phyloP scores from a whole-genome alignment of 179 eudicot species.

The Dionaea muscipula region DNA sequence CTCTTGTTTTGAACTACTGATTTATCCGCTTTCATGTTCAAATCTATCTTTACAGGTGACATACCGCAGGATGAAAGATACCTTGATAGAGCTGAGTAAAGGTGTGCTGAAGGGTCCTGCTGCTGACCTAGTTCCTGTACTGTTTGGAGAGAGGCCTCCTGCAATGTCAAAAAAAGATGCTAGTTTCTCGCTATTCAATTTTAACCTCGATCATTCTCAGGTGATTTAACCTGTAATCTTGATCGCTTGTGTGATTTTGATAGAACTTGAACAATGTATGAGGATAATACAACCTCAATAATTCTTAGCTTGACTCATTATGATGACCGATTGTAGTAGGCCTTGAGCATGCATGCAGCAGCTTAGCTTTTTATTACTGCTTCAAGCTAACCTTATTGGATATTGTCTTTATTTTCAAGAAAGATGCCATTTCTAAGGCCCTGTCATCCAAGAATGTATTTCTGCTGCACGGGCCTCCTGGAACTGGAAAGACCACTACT shows the following conservation, averaged over 20 bases:
- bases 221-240: constrained; percentile 18
- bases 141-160: constrained; percentile 82
- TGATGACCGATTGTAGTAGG: neutral
- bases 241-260: neutral
- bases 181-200: constrained; percentile 55
- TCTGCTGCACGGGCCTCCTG: constrained; percentile 98
- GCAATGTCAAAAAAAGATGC: constrained; percentile 51
- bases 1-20: no score
- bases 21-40: no score
- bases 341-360: neutral
- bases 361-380: neutral
- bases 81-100: constrained; percentile 72
- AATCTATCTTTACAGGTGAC: constrained; percentile 58
- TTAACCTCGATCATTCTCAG: constrained; percentile 89
- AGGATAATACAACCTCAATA: neutral
- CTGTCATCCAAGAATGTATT: constrained; percentile 79
- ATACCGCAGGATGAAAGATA: constrained; percentile 91
- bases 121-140: constrained; percentile 83
- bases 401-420: constrained; percentile 31
- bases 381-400: constrained; percentile 5
- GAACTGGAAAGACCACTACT: constrained; percentile 97
- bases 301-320: neutral
- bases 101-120: constrained; percentile 89
- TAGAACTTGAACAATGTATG: neutral
- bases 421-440: constrained; percentile 83